phyloP scores from a whole-genome alignment of 768 basidiomycete species.

The Pleurotus giganteus region DNA sequence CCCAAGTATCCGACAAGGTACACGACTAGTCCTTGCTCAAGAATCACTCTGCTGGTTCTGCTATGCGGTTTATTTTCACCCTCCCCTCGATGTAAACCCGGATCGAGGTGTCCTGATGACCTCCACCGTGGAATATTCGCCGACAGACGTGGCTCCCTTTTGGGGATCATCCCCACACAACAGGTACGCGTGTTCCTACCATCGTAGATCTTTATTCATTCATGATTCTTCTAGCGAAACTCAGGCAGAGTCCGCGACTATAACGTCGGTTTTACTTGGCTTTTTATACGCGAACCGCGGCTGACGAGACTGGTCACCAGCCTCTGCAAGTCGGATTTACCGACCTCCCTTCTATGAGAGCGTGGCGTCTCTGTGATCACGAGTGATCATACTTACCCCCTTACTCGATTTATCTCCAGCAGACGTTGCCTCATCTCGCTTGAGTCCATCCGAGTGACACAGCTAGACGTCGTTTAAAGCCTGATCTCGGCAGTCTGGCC shows the following conservation, averaged over 20 bases:
- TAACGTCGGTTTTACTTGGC: slow-evolving; percentile 5
- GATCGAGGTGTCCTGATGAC: background rate
- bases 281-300: background rate
- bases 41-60: background rate
- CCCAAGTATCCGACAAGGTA: background rate
- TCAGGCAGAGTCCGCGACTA: background rate
- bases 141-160: background rate
- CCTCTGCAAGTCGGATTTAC: background rate
- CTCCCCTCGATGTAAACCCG: too few relatives aligned
- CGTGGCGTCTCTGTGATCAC: background rate
- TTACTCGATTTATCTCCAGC: background rate
- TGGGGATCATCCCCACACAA: background rate
- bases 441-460: background rate
- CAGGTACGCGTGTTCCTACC: background rate
- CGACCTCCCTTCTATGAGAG: background rate
- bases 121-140: background rate
- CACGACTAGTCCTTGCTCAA: background rate
- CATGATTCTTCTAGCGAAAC: too few relatives aligned
- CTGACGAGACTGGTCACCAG: background rate
- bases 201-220: background rate
- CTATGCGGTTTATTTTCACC: background rate
- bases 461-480: background rate
- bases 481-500: slow-evolving; percentile 4
- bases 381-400: background rate
- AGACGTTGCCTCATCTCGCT: background rate